Evolutionary conservation across 2,329 filamentous ascomycete species (phyloP).

Genomic region (Akanthomyces muscarius): DNA sequence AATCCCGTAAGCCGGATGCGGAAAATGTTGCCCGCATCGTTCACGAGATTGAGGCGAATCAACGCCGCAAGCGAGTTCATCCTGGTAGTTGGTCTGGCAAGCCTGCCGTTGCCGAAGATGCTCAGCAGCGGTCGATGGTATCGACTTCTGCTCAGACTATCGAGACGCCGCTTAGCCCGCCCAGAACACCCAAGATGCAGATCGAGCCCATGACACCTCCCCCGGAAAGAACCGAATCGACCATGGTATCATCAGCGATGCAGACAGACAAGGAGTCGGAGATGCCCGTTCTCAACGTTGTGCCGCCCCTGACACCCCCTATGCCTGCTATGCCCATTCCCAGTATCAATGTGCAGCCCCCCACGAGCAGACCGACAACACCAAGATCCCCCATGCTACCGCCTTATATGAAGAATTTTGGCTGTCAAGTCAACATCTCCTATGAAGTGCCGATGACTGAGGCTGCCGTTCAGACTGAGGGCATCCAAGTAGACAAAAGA

Average conservation of each 20-base stretch:
- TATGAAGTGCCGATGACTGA: slow-evolving; percentile 25
- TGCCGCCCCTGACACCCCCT: slow-evolving; percentile 29
- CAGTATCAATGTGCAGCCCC: slow-evolving; percentile 87
- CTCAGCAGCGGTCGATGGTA: slow-evolving; percentile 50
- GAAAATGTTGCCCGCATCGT: slow-evolving; percentile 38
- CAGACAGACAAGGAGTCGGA: slow-evolving; percentile 49
- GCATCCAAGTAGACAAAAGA: slow-evolving; percentile 78
- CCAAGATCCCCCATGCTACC: slow-evolving; percentile 71
- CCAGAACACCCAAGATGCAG: slow-evolving; percentile 58
- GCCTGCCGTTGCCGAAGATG: slow-evolving; percentile 47
- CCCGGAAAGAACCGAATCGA: slow-evolving; percentile 32
- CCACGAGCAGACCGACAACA: slow-evolving; percentile 75
- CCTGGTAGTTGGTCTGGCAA: slow-evolving; percentile 34
- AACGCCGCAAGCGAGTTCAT: slow-evolving; percentile 65
- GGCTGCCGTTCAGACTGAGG: slow-evolving; percentile 74
- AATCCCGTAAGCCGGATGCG: slow-evolving; percentile 37
- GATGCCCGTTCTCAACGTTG: slow-evolving; percentile 12
- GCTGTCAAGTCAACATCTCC: slow-evolving; percentile 65
- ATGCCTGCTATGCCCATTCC: slow-evolving; percentile 59
- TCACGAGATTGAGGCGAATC: slow-evolving; percentile 66
- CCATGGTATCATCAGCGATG: slow-evolving; percentile 54
- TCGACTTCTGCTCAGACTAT: slow-evolving; percentile 61
- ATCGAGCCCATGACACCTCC: slow-evolving; percentile 38
- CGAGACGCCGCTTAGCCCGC: slow-evolving; percentile 60
- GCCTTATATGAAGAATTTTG: slow-evolving; percentile 76